A percentile compares a stretch with the other conserved stretches of the same genome.
Conservation (phyloP, 2,329 filamentous ascomycete genomes). For the Alternaria ethzedia region DNA sequence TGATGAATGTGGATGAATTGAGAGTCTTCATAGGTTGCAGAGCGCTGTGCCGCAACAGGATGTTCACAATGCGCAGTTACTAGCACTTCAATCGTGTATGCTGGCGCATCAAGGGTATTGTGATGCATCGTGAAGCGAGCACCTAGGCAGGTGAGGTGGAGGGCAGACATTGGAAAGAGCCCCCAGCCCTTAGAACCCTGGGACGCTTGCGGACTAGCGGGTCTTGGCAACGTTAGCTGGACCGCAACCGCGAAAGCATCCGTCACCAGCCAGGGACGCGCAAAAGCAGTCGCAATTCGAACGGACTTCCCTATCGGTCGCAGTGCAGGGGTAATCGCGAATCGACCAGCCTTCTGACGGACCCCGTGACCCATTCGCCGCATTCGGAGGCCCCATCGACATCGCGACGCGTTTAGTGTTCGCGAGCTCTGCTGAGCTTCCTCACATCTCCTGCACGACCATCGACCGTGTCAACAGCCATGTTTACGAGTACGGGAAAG, state of each 20-base stretch:
- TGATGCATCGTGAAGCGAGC: background rate
- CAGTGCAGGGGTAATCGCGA: slow-evolving; percentile 10
- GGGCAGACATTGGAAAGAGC: background rate
- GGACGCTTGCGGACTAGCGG: background rate
- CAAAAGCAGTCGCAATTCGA: slow-evolving; percentile 22
- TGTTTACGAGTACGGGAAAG: slow-evolving; percentile 50
- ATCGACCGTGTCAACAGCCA: slow-evolving; percentile 36
- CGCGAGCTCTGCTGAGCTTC: slow-evolving; percentile 41
- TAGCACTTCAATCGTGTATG: background rate
- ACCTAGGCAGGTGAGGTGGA: background rate
- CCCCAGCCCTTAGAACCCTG: background rate
- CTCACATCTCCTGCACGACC: slow-evolving; percentile 25
- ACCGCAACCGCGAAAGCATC: slow-evolving; percentile 31
- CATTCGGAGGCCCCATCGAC: slow-evolving; percentile 1
- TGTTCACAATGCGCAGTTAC: background rate
- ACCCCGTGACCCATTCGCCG: slow-evolving; percentile 1
- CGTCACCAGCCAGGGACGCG: slow-evolving; percentile 33
- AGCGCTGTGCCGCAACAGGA: background rate
- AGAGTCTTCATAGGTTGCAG: background rate
- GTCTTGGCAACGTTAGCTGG: slow-evolving; percentile 26
- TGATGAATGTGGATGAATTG: background rate
- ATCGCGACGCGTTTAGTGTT: slow-evolving; percentile 41
- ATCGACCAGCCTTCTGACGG: background rate
- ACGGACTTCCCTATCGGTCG: slow-evolving; percentile 9
- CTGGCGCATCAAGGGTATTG: background rate